Evolutionary conservation across 2,329 filamentous ascomycete species (phyloP).

Genomic region (Diplodia intermedia): DNA sequence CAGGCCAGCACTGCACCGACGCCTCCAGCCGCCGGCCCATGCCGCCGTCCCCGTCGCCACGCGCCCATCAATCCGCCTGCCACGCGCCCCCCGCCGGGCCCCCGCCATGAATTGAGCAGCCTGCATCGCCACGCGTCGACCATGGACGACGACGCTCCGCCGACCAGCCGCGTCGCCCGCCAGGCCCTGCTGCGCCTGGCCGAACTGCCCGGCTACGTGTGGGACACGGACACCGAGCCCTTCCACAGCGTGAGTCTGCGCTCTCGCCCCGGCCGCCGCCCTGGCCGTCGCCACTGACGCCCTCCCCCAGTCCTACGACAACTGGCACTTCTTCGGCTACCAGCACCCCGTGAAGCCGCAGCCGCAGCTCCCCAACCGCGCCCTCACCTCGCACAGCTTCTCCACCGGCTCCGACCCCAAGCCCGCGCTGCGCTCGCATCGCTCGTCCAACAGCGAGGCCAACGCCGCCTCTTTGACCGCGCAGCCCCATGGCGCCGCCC

Average conservation of each 20-base stretch:
- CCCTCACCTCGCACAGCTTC: conserved; percentile 37
- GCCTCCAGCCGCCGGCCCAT: conserved; percentile 1
- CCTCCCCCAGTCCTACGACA: conserved; percentile 73
- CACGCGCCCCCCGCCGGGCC: neutral
- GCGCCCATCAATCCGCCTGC: neutral
- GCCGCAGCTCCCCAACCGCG: conserved; percentile 30
- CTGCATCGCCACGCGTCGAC: conserved; percentile 19
- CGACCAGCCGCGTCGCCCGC: conserved; percentile 40
- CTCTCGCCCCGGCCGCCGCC: neutral
- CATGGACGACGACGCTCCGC: conserved; percentile 30
- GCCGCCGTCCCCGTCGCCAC: neutral
- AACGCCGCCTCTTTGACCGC: conserved; percentile 41
- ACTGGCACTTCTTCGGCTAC: conserved; percentile 69
- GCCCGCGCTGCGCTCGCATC: conserved; percentile 40
- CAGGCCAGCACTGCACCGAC: neutral
- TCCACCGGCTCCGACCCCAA: conserved; percentile 46
- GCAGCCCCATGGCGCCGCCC: conserved; percentile 47
- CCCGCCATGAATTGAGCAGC: conserved; percentile 27
- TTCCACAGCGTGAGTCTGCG: conserved; percentile 54
- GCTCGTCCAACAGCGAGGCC: conserved; percentile 46
- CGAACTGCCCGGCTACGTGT: conserved; percentile 50
- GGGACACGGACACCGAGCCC: conserved; percentile 51
- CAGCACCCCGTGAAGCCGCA: conserved; percentile 38
- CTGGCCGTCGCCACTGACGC: neutral
- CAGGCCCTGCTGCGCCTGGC: conserved; percentile 46